Conservation (phyloP, 352 stramenopile genomes). For the Globisporangium paroecandrum region DNA sequence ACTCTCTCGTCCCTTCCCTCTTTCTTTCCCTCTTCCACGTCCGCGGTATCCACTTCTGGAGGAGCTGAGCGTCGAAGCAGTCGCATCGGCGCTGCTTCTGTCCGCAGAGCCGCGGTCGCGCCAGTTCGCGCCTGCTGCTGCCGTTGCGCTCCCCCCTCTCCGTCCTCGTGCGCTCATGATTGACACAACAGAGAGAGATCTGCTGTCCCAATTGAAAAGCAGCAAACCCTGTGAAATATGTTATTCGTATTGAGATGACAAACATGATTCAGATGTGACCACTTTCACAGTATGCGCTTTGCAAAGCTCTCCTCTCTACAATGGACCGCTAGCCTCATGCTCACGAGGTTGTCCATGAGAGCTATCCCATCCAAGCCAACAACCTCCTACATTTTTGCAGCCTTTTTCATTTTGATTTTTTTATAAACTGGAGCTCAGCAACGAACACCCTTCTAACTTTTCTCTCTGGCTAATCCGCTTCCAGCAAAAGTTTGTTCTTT, state of each 20-base stretch:
- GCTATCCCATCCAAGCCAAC: background rate
- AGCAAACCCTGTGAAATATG: background rate
- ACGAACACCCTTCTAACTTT: background rate
- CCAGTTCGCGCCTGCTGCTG: constrained; percentile 2
- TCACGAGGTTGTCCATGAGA: no score
- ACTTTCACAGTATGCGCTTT: no score
- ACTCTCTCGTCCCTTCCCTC: background rate
- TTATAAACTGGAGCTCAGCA: background rate
- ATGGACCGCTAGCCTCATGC: no score
- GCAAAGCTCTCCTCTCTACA: no score
- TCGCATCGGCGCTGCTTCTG: background rate
- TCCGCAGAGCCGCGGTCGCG: background rate
- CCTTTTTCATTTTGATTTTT: background rate
- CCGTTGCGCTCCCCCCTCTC: background rate
- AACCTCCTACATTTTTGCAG: background rate
- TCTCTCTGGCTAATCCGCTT: background rate
- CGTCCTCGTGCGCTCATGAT: background rate
- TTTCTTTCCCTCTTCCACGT: background rate
- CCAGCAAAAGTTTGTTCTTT: background rate
- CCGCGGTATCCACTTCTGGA: background rate
- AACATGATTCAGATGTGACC: no score
- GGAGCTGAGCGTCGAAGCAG: background rate
- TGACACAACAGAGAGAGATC: background rate
- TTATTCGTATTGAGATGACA: background rate
- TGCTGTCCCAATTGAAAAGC: background rate